Base-by-base conservation (phyloP, 768 basidiomycete genomes). In the Mycena alexandri region DNA sequence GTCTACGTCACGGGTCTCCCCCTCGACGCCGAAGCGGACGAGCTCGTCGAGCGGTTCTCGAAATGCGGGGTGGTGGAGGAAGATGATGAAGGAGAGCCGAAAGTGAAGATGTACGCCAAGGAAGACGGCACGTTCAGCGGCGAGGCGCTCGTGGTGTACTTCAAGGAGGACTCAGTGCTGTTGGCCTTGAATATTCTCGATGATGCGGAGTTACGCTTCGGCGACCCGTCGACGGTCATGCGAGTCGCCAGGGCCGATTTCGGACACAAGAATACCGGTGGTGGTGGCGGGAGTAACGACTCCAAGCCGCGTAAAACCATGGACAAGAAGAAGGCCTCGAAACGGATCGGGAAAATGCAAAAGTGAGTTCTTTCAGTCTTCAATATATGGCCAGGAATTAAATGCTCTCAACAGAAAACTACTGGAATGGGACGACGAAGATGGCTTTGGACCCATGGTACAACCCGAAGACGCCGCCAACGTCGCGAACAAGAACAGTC, bases 131-230 rank as follows among this genome's bases (percentile, higher is more conserved):
- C 86, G 25, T 98, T 98, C 79, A 98, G 88, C 72, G 97, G 98
- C 43, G 97, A 99, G 71, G 97, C 96, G 3, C 80, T 99, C 70
- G 91, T 99, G 63, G 95, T 98, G 38, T 99, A 93, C 79, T 97
- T 98, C 85, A 98, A 98, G 78, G 95, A 97, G 77, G 96, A 95
- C 67, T 94, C 93, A n/a, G 98, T 99, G 21, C 79, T 82, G 5
- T 83, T 99, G 60, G 97, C 96, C 11, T 75, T 93, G 68, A 92
- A 85, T 71, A 83, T 99, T 59, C 82, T 99, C 67, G 96, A 98
- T 76, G 97, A 98, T 65, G 94, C 94, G 2, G 96, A 98, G 77
- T 81, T 99, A 67, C 83, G 95, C 64, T 73, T 97, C 24, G 97
- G 96, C 2, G 92, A 93, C 50, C 79, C 91, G 9, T 85, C 85